Base-by-base conservation (phyloP, 352 stramenopile genomes). In the Globisporangium okanoganense region DNA sequence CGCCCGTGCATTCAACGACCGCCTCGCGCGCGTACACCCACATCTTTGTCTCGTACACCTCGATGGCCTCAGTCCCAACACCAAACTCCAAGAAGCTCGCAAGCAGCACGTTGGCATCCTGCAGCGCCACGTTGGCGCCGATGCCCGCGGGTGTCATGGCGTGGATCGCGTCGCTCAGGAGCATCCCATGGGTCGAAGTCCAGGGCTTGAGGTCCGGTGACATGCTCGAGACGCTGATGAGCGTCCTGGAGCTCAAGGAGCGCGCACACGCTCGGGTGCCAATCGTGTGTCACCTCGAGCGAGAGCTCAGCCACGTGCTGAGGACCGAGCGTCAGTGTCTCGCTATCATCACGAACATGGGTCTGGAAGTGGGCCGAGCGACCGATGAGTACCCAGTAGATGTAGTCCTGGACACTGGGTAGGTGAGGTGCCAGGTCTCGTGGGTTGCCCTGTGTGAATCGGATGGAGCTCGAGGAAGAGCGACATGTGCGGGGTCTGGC, bases 391-490 rank as follows among this genome's bases (percentile, higher is more conserved):
- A 62, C 56, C 56, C 56, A 62, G 31, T 62, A 62, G 40, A 62
- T 25, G 31, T 62, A 62, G 25, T 62, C 56, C 20, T 62, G 20
- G 24, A 29, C 20, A 36, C 24, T 33, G 13, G 54, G 54, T 0
- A 60, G 22, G 24, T 61, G 49, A 9, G 12, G 16, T 27, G 54
- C 22, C 20, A 60, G 13, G 27, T 47, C 24, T 7, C 8, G 27
- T 8, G 54, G 56, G 25, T 53, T 57, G 35, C 44, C 57, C 48
- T 56, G 35, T 2, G 43, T n/a, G 27, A 66, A 66, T 0, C 61
- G 61, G 16, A 66, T 61, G 8, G 56, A n/a, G 56, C 43, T 62
- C 56, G n/a, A 62, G 24, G 20, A 62, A 62, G 56, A 62, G 56
- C 27, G 56, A 62, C 29, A 55, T 55, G 31, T 52, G 40, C 2